These are phyloP conservation scores for Exophiala sp. DNA, from an alignment of 2,329 filamentous ascomycete species.

Conservation along the genomic window DNA sequence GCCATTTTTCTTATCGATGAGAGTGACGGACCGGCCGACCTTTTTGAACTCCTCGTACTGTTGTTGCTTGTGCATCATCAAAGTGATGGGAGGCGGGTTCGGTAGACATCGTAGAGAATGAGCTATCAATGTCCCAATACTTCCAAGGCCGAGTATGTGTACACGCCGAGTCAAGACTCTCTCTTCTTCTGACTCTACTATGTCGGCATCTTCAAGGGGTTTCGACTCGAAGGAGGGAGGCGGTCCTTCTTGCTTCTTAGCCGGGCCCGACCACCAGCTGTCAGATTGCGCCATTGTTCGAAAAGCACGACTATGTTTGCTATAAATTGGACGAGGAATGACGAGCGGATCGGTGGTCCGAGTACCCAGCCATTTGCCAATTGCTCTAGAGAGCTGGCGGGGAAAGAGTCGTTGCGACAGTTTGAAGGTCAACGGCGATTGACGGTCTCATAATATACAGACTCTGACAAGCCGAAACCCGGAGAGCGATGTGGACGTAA, in stretches of 20 bases:
- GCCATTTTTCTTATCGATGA: slow-evolving; percentile 39
- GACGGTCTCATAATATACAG: neutral
- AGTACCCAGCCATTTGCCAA: slow-evolving; percentile 14
- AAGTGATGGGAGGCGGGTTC: slow-evolving; percentile 67
- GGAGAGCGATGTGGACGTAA: no score
- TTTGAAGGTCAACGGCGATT: slow-evolving; percentile 29
- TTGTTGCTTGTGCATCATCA: slow-evolving; percentile 65
- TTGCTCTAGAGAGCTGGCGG: slow-evolving; percentile 34
- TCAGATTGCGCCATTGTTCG: slow-evolving; percentile 22
- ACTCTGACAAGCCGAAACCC: no score
- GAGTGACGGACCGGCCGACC: slow-evolving; percentile 29
- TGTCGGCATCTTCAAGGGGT: slow-evolving; percentile 6
- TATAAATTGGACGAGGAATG: neutral
- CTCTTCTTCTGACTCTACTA: slow-evolving; percentile 19
- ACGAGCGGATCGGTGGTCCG: neutral
- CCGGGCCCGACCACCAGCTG: slow-evolving; percentile 22
- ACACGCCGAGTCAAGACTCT: slow-evolving; percentile 49
- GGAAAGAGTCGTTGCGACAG: slow-evolving; percentile 36
- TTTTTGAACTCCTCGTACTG: slow-evolving; percentile 36
- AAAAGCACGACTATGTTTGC: neutral
- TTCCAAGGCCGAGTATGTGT: slow-evolving; percentile 76
- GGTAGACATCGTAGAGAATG: slow-evolving; percentile 62
- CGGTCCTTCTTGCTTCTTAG: neutral
- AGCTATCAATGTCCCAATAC: slow-evolving; percentile 75
- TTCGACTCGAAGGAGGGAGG: slow-evolving; percentile 12